These are phyloP conservation scores for Tulasnella sp. DNA, from an alignment of 768 basidiomycete genomes.

Conservation along the genomic window DNA sequence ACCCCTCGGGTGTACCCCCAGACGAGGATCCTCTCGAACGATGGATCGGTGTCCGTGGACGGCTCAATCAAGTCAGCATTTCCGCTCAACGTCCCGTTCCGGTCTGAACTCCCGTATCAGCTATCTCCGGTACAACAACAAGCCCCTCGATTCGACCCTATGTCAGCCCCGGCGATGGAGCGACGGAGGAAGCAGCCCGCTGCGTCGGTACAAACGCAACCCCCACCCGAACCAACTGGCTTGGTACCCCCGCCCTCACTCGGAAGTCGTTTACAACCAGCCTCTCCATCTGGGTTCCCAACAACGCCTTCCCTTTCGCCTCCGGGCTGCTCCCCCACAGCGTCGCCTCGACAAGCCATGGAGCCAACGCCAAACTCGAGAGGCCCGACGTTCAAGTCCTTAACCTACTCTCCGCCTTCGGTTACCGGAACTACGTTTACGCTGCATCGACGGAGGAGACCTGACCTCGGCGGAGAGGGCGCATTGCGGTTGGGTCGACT, in stretches of 20 bases:
- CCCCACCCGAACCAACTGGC: not conserved
- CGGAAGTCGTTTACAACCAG: not conserved
- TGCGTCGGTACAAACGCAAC: not conserved
- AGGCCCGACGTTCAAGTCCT: not conserved
- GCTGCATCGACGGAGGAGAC: conserved; percentile 9
- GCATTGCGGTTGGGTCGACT: not conserved
- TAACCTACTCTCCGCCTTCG: not conserved
- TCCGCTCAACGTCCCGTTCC: conserved; percentile 8
- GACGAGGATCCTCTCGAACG: not conserved
- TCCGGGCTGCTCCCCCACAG: not conserved
- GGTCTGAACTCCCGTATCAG: not conserved
- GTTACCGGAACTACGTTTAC: conserved; percentile 3
- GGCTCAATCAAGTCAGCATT: not conserved
- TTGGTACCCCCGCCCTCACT: not conserved
- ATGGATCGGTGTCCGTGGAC: not conserved
- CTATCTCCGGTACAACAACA: not conserved
- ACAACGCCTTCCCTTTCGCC: conserved; percentile 22
- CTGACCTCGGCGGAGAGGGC: not conserved
- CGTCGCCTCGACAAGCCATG: not conserved
- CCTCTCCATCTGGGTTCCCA: conserved; percentile 10
- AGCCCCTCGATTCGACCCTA: not conserved
- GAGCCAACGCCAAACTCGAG: not conserved
- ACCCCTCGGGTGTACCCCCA: not conserved
- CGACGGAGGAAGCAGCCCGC: not conserved
- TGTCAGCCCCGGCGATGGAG: not conserved